These are phyloP conservation scores for Tremella yokohamensis DNA, from an alignment of 768 basidiomycete species.

Conservation along the genomic window DNA sequence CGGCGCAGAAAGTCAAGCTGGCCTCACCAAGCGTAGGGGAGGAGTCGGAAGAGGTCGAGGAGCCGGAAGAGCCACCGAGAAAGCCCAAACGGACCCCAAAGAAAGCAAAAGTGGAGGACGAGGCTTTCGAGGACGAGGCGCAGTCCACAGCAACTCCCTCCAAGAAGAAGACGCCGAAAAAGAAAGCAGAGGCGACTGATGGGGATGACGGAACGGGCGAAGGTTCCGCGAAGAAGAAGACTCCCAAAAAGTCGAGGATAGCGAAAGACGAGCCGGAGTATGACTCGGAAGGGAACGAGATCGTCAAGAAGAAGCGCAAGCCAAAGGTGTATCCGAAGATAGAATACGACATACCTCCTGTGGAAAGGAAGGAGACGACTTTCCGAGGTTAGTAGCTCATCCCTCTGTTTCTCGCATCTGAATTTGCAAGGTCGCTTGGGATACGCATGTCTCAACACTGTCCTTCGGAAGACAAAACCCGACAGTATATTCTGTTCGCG, in stretches of 20 bases:
- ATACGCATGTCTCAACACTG: conserved; percentile 55
- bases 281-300: conserved; percentile 43
- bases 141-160: neutral
- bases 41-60: neutral
- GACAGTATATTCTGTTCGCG: conserved; percentile 65
- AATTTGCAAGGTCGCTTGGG: conserved; percentile 58
- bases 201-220: conserved; percentile 13
- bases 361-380: conserved; percentile 63
- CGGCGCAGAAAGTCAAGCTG: conserved; percentile 3
- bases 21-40: neutral
- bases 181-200: conserved; percentile 5
- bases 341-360: conserved; percentile 66
- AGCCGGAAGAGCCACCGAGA: neutral
- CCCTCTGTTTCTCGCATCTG: neutral
- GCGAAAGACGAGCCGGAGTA: conserved; percentile 43
- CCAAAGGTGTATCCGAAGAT: conserved; percentile 48
- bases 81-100: neutral
- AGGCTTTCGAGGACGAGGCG: neutral
- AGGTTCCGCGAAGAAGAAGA: conserved; percentile 27
- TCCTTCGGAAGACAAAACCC: conserved; percentile 70
- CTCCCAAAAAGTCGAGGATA: conserved; percentile 39
- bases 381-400: conserved; percentile 55
- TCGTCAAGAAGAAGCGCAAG: conserved; percentile 48
- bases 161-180: conserved; percentile 7
- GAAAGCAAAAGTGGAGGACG: neutral